phyloP scores from a whole-genome alignment of 2,329 filamentous ascomycete species.

The Exophiala spinifera region DNA sequence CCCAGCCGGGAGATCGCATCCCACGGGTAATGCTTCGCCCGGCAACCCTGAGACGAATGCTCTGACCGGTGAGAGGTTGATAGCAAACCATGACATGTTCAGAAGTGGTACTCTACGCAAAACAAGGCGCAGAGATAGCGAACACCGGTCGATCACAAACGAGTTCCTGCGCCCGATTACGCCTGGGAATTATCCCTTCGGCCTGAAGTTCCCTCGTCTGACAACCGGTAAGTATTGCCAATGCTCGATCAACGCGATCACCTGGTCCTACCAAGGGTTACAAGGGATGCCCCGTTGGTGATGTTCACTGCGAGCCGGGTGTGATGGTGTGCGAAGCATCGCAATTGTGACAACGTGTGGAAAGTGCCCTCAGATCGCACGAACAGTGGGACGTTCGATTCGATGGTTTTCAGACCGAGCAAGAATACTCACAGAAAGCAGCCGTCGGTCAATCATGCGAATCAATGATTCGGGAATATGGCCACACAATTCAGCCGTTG shows the following conservation, averaged over 20 bases:
- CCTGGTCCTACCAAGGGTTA: background rate
- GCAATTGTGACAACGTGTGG: background rate
- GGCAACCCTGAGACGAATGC: too few relatives aligned
- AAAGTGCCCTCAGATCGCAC: background rate
- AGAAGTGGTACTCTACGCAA: background rate
- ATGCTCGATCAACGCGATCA: background rate
- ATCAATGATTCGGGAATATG: background rate
- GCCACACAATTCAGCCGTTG: slow-evolving; percentile 19
- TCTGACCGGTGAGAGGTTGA: background rate
- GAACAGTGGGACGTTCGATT: background rate
- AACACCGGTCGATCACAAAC: background rate
- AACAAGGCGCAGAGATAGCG: background rate
- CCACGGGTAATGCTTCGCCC: too few relatives aligned
- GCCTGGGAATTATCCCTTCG: background rate
- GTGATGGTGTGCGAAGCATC: background rate
- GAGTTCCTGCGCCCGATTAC: background rate
- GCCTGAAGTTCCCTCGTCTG: background rate
- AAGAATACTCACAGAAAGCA: background rate
- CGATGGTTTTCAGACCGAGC: background rate
- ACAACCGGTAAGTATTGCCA: background rate
- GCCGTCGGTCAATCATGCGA: background rate
- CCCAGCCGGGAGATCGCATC: too few relatives aligned
- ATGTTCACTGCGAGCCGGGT: background rate
- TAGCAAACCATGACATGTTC: background rate
- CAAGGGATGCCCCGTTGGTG: background rate